Evolutionary conservation across 2,329 filamentous ascomycete species (phyloP), one percentile per base, ranked within the genome.

Genomic region (Diaporthe vaccinii): DNA sequence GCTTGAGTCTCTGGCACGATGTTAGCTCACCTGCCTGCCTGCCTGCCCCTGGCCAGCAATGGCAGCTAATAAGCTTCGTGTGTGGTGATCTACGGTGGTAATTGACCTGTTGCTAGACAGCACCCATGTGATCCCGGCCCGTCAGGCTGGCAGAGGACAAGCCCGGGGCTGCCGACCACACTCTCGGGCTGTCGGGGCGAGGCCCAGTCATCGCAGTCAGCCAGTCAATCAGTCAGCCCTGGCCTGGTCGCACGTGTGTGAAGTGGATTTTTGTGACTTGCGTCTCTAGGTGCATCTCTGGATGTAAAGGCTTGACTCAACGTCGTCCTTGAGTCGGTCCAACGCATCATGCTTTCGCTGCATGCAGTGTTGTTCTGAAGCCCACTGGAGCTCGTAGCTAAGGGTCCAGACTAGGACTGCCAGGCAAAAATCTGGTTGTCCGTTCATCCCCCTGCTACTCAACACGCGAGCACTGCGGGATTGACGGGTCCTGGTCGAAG

Each of bases 201-300:
- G 14, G 25, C 41, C 59, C 61, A 34, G 41, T 46, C 39, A 62
- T 46, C 25, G 17, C 31, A 22, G 41, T 28, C 69, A 28, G 34
- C 17, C 53, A 57, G 36, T 20, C 44, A 4, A 20, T 44, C 41
- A 49, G 41, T 36, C 58, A 72, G 36, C 44, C 22, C 46, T 17
- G 17, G 39, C 17, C 34, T n/a, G n/a, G 58, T 65, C 34, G 58
- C 41, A 25, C 62, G 61, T 49, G 61, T 41, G 51, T 34, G 65
- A 69, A 41, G 34, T 69, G 65, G 41, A 20, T 36, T 12, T 31
- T 17, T 55, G 65, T 34, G 39, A 25, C 55, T 73, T 73, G 70
- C 70, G 17, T 62, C 70, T 41, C 46, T 73, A 73, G 58, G 41
- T 61, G 57, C 70, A 62, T 62, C 36, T 72, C 46, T 34, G 39